Percentiles rank a stretch among this genome's conserved stretches.
These are phyloP conservation scores for Penicillium sp. DNA, from an alignment of 2,329 filamentous ascomycete genomes.

Conservation along the genomic window DNA sequence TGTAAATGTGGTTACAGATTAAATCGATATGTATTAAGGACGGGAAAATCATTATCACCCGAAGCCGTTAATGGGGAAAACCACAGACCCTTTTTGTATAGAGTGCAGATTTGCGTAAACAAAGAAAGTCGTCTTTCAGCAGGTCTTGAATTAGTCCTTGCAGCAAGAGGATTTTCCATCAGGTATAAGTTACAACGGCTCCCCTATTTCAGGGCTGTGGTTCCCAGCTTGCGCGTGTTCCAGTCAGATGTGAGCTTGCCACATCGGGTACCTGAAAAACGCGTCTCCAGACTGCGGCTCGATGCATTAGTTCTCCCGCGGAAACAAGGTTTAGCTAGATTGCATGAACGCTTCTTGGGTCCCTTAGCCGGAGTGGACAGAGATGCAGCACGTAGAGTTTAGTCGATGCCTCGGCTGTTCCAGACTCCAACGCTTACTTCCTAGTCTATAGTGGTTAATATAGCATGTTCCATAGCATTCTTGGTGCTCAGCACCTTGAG, in stretches of 20 bases:
- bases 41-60: not conserved
- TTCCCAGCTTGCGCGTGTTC: constrained; percentile 9
- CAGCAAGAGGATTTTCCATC: constrained; percentile 1
- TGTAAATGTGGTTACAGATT: not conserved
- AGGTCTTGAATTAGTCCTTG: not conserved
- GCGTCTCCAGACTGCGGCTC: constrained; percentile 27
- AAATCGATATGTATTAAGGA: not conserved
- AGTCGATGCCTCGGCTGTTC: not conserved
- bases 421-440: not conserved
- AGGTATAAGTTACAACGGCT: constrained; percentile 3
- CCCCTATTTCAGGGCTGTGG: constrained; percentile 14
- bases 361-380: not conserved
- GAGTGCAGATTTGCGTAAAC: not conserved
- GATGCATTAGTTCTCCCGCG: constrained; percentile 29
- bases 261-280: constrained; percentile 21
- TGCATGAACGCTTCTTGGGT: constrained; percentile 28
- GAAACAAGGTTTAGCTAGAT: constrained; percentile 24
- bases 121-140: not conserved
- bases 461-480: not conserved
- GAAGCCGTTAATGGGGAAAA: not conserved
- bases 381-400: not conserved
- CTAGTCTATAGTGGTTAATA: not conserved
- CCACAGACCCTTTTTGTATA: not conserved
- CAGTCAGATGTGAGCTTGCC: constrained; percentile 15
- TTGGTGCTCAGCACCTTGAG: not conserved